Conservation (phyloP, 371 early-diverging fungal species). For the Coemansia sp. region DNA sequence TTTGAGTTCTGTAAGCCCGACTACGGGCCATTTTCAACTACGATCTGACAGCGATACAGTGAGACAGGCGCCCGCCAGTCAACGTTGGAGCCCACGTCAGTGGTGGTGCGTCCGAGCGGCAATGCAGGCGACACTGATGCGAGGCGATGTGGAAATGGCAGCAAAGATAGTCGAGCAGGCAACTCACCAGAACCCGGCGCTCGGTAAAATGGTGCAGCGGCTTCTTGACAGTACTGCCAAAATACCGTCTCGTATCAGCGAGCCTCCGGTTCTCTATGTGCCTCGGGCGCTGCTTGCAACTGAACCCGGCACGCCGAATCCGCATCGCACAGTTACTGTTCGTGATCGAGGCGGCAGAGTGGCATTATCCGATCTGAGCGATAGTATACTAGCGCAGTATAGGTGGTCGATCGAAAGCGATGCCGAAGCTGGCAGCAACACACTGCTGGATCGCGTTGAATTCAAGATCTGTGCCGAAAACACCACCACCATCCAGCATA, state of each 20-base stretch:
- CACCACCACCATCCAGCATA: no score
- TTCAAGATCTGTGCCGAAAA: neutral
- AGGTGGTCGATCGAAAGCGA: neutral
- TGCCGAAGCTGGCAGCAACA: neutral
- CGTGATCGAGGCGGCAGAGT: neutral
- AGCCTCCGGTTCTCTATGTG: neutral
- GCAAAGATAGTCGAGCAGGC: neutral
- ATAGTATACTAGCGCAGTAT: neutral
- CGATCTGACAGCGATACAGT: neutral
- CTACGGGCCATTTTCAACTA: neutral
- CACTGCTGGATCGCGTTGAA: neutral
- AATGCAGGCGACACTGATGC: constrained; percentile 19
- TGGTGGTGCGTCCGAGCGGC: constrained; percentile 40
- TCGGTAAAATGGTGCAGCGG: neutral
- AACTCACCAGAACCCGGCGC: neutral
- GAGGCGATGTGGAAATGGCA: constrained; percentile 38
- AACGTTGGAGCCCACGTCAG: constrained; percentile 22
- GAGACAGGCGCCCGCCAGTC: neutral
- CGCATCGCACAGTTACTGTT: neutral
- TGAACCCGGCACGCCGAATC: neutral
- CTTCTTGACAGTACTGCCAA: neutral
- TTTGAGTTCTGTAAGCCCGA: constrained; percentile 2
- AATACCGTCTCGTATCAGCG: neutral
- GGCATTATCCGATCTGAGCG: constrained; percentile 1
- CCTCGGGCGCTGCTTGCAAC: neutral